Percentiles rank a stretch among this genome's conserved stretches.
Evolutionary conservation across 176 grass and related monocot genomes (phyloP).

Genomic region (Dactylis glomerata): DNA sequence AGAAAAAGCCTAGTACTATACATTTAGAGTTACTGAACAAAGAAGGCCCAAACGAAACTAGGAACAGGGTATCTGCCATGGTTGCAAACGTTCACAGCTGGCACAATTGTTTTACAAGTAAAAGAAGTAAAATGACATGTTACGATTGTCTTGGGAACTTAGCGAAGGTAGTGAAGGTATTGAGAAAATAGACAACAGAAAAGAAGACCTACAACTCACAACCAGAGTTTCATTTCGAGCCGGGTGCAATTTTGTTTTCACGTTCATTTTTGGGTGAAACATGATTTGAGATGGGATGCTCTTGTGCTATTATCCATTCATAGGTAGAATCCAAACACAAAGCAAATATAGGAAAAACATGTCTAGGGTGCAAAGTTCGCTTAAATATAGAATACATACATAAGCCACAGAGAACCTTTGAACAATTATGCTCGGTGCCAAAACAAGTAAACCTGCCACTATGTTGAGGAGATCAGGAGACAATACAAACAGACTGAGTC

Average conservation of each 20-base stretch:
- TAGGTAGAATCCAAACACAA: background rate
- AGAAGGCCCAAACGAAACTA: background rate
- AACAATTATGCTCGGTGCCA: slow-evolving; percentile 2
- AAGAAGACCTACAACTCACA: background rate
- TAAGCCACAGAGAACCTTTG: background rate
- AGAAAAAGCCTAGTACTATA: background rate
- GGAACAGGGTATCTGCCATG: background rate
- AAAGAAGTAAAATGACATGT: background rate
- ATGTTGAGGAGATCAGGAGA: slow-evolving; percentile 22
- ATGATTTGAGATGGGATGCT: background rate
- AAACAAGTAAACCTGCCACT: background rate
- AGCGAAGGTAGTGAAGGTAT: background rate
- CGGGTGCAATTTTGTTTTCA: background rate
- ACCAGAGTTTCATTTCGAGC: background rate
- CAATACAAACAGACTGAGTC: slow-evolving; percentile 37
- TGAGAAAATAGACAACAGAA: background rate
- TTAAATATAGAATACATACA: background rate
- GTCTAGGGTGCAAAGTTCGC: background rate
- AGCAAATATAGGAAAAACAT: background rate
- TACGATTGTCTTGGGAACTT: background rate
- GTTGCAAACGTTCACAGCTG: background rate
- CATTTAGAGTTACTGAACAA: background rate
- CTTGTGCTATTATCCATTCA: background rate
- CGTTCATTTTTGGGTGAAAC: background rate
- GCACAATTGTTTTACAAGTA: background rate